Base-by-base conservation (phyloP, 768 basidiomycete genomes). In the Rhizopogon rudus region DNA sequence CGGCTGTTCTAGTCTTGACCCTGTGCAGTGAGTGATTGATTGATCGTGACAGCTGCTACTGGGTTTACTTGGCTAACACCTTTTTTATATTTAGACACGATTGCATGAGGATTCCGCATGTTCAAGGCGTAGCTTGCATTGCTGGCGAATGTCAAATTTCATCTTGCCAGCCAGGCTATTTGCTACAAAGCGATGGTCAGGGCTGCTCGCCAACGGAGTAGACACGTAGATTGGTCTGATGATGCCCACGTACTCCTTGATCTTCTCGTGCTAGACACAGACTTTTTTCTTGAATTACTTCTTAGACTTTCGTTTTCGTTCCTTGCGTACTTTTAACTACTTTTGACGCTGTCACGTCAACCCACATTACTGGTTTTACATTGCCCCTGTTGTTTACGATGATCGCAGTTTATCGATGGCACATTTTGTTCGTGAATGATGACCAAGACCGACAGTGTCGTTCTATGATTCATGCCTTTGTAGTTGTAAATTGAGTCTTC, bases 1-100 rank as follows among this genome's bases (percentile, higher is more conserved):
- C 17, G 70, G 70, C 28, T 71, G 70, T 57, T 64, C 65, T 6
- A 57, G 40, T 9, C 40, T 65, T 14, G 61, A 70, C 51, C 45
- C 41, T 29, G 51, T 53, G 58, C 44, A 54, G 56, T 53, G 37
- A 40, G 57, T 35, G 20, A 29, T 1, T 35, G 20, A 29, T 1
- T 28, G 22, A 39, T 52, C 22, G 28, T 52, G 25, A 35, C 40
- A 20, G 42, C 12, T 20, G 10, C n/a, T 29, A 39, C 12, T 56
- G 16, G 13, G 16, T 22, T 10, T 17, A 28, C 17, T 16, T 54
- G 33, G 45, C 44, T 46, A 40, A 40, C 48, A 5, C 25, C 3
- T 25, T 25, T 25, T 25, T 48, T 40, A 43, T 39, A 25, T 49
- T 0, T 16, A 71, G 68, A 35, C 57, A 65, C 48, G 69, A 69